Evolutionary conservation across 768 basidiomycete genomes (phyloP).

Genomic region (Macrocybe gigantea): DNA sequence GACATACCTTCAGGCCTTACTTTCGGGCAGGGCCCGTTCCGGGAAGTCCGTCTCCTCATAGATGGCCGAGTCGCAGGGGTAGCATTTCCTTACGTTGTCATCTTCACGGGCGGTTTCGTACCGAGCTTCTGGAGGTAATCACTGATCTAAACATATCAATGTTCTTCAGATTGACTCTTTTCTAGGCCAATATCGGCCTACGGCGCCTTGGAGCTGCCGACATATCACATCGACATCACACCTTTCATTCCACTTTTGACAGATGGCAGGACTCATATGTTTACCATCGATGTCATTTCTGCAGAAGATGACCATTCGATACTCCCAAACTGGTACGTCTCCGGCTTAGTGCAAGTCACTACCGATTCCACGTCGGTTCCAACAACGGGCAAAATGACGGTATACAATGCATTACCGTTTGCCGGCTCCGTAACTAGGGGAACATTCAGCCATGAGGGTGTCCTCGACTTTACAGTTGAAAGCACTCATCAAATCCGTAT

Average conservation of each 20-base stretch:
- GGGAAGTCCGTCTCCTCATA: slow-evolving; percentile 42
- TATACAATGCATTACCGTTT: slow-evolving; percentile 52
- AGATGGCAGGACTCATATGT: slow-evolving; percentile 62
- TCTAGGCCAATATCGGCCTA: slow-evolving; percentile 68
- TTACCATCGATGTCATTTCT: slow-evolving; percentile 70
- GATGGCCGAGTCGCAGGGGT: slow-evolving; percentile 42
- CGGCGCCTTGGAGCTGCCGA: slow-evolving; percentile 71
- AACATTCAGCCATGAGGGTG: slow-evolving; percentile 17
- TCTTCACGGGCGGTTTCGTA: slow-evolving; percentile 73
- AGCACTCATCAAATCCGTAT: slow-evolving; percentile 54
- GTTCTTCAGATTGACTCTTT: neutral
- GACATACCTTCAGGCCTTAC: slow-evolving; percentile 43
- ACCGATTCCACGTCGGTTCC: slow-evolving; percentile 54
- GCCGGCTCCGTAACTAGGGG: slow-evolving; percentile 35
- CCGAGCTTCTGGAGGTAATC: slow-evolving; percentile 63
- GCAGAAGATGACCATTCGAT: slow-evolving; percentile 61
- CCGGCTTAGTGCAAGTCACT: slow-evolving; percentile 63
- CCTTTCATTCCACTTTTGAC: slow-evolving; percentile 69
- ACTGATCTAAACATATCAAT: neutral
- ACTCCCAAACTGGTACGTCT: slow-evolving; percentile 75
- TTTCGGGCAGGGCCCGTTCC: slow-evolving; percentile 42
- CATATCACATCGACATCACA: slow-evolving; percentile 72
- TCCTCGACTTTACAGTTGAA: slow-evolving; percentile 57
- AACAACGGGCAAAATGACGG: slow-evolving; percentile 64
- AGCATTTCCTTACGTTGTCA: slow-evolving; percentile 48